A percentile compares a stretch with the other conserved stretches of the same genome.
These are phyloP conservation scores for Fusarium tuaranense DNA, from an alignment of 2,329 filamentous ascomycete species.

Conservation along the genomic window DNA sequence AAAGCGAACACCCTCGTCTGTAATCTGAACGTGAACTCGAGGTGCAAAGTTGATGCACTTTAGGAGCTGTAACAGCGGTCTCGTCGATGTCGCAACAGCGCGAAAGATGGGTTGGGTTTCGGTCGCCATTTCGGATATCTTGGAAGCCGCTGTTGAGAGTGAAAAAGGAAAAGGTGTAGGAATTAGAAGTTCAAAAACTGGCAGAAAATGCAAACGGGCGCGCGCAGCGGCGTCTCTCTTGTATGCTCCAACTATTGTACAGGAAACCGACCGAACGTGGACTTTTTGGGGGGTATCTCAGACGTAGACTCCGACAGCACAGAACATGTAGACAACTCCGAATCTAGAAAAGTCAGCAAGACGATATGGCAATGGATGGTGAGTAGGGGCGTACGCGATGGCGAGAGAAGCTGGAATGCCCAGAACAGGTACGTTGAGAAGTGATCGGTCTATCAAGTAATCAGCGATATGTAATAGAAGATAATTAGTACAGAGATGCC, in stretches of 20 bases:
- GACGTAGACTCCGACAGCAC: constrained; percentile 98
- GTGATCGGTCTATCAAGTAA: constrained; percentile 76
- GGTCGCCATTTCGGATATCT: constrained; percentile 43
- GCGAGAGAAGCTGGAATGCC: constrained; percentile 89
- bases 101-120: constrained; percentile 70
- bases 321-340: constrained; percentile 98
- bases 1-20: constrained; percentile 86
- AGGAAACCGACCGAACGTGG: constrained; percentile 47
- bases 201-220: constrained; percentile 43
- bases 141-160: constrained; percentile 8
- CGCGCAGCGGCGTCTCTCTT: constrained; percentile 47
- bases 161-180: constrained; percentile 10
- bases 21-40: constrained; percentile 77
- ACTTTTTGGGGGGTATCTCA: constrained; percentile 67
- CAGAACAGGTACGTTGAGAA: constrained; percentile 80
- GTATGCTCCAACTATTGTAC: constrained; percentile 53
- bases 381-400: constrained; percentile 77
- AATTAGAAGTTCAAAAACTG: constrained; percentile 33
- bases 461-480: constrained; percentile 34
- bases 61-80: constrained; percentile 75
- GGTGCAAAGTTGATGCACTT: constrained; percentile 70
- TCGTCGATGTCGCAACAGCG: constrained; percentile 81
- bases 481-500: constrained; percentile 38
- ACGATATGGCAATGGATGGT: not conserved
- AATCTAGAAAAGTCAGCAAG: constrained; percentile 67